Base-by-base conservation (phyloP, 306 rosid genomes). In the Amphicarpaea edgeworthii region DNA sequence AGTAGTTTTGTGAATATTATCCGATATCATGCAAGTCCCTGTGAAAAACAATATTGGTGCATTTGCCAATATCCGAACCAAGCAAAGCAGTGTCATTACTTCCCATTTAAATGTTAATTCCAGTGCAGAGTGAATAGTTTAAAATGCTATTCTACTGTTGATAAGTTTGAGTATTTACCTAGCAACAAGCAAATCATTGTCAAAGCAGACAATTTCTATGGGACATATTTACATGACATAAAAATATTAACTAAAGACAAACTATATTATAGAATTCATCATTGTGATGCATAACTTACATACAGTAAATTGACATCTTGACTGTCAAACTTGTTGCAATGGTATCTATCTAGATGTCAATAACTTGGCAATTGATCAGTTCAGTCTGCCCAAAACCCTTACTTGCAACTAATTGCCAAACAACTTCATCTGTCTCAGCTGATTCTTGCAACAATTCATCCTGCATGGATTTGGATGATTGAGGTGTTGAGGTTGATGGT, bases 341-440 rank as follows among this genome's bases (percentile, higher is more conserved):
- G 59, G 54, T 38, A 50, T 50, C 49, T 16, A 21, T 28, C 83
- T 92, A 92, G 59, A 88, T 49, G 75, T 85, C 87, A 77, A 92
- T 82, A 45, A 89, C 91, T 81, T 92, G 97, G 85, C 96, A 92
- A 76, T 91, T 90, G 55, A 90, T 90, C 76, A 92, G 75, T 78
- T 92, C 97, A 63, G 78, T 83, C 2, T 86, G 79, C 59, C 90
- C 96, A 46, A 90, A 82, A 64, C 83, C 85, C 61, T 76, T 76
- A 3, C 70, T 77, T 34, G 93, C 96, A 40, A 92, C 84, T 58
- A 82, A 78, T 59, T 73, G 87, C 85, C 92, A 87, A 51, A 77
- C 75, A 80, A 75, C 90, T n/a, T 88, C 37, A 53, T 86, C 93
- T 14, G 86, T 79, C 77, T 90, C 90, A 20, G 68, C 70, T 1